phyloP scores from a whole-genome alignment of 805 yeast species.

The Candida stauntonica region DNA sequence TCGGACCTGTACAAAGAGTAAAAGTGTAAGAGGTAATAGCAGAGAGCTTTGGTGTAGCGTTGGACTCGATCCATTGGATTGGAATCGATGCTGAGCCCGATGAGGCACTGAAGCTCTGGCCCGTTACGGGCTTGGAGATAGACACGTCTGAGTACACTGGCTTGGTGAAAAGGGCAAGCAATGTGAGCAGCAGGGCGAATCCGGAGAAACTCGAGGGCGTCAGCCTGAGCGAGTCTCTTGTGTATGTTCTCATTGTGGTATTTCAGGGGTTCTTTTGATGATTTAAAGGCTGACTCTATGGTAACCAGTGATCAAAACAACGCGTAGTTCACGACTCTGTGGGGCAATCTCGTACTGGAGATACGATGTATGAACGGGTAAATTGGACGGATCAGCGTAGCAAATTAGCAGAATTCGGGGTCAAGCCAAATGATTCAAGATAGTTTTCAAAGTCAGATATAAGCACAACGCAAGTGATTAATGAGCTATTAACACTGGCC shows the following conservation, averaged over 20 bases:
- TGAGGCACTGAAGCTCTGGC: constrained; percentile 19
- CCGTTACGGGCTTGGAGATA: constrained; percentile 23
- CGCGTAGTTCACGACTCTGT: too few species aligned
- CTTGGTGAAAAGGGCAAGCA: constrained; percentile 2
- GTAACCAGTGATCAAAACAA: too few species aligned
- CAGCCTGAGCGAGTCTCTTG: neutral
- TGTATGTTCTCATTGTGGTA: neutral
- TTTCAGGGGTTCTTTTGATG: neutral
- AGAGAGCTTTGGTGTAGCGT: constrained; percentile 40
- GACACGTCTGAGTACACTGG: constrained; percentile 25
- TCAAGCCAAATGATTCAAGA: too few species aligned
- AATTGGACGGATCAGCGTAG: too few species aligned
- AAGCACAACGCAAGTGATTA: too few species aligned
- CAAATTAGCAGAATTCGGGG: too few species aligned
- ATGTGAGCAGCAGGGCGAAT: neutral
- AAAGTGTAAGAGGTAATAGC: constrained; percentile 46
- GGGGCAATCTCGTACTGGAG: too few species aligned
- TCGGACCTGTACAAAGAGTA: constrained; percentile 65
- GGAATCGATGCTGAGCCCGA: constrained; percentile 28
- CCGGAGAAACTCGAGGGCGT: neutral
- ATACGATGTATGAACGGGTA: too few species aligned
- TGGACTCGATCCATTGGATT: constrained; percentile 55
- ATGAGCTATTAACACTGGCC: too few species aligned
- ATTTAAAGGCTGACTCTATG: too few species aligned
- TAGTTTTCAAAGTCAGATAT: too few species aligned